These are phyloP conservation scores for Rubus parviflorus DNA, from an alignment of 306 rosid genomes.

Conservation along the genomic window DNA sequence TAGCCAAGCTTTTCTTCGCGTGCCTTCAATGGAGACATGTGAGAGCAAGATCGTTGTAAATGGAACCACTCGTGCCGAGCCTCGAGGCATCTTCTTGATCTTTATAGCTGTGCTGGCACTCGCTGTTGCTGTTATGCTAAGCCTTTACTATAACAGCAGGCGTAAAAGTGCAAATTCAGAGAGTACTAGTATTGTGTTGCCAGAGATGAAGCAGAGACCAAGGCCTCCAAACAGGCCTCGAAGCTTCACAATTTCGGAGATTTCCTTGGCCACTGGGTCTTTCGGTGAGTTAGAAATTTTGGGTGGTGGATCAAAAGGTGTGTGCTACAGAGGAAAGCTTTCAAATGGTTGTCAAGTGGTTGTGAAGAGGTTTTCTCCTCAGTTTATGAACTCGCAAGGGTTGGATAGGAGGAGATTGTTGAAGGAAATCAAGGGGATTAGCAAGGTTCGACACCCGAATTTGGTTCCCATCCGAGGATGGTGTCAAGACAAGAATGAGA, in stretches of 20 bases:
- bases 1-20: constrained; percentile 63
- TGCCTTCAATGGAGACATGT: constrained; percentile 61
- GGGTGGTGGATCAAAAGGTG: constrained; percentile 59
- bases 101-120: constrained; percentile 47
- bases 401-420: constrained; percentile 54
- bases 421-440: constrained; percentile 56
- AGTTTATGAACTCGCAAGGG: constrained; percentile 53
- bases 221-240: constrained; percentile 73
- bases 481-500: constrained; percentile 59
- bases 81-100: constrained; percentile 48
- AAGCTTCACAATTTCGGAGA: constrained; percentile 46
- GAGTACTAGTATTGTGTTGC: constrained; percentile 21
- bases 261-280: constrained; percentile 51
- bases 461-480: constrained; percentile 65
- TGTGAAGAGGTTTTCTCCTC: constrained; percentile 57
- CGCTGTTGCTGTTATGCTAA: constrained; percentile 38
- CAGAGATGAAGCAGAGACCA: constrained; percentile 45
- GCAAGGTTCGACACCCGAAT: constrained; percentile 66
- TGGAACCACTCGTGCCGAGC: constrained; percentile 27
- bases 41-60: constrained; percentile 50
- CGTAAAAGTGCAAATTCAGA: constrained; percentile 35
- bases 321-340: constrained; percentile 63
- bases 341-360: constrained; percentile 56
- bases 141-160: constrained; percentile 39
- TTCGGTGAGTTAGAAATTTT: constrained; percentile 56